Base-by-base conservation (phyloP, 2,329 filamentous ascomycete genomes). In the Colletotrichum sublineola region DNA sequence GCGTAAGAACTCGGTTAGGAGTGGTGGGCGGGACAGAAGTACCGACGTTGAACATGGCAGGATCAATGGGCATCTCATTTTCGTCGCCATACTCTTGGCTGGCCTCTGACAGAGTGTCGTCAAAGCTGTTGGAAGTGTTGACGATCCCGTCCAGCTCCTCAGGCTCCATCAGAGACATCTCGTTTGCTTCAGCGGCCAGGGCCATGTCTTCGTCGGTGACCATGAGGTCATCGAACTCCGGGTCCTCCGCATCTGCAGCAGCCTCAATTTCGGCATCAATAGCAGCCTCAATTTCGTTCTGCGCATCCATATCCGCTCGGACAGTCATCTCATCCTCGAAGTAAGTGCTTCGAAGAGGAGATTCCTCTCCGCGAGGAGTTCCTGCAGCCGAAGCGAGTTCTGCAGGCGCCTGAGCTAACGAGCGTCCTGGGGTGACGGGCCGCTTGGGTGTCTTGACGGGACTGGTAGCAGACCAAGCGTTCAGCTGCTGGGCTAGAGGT, bases 51-150 rank as follows among this genome's bases (percentile, higher is more conserved):
- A 75, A 73, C 42, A 89, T 80, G 31, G 82, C 82, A 24, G 86
- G 86, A 70, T 91, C 87, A 29, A 89, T 84, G 4, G 87, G 90
- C 12, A 89, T 80, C 40, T 86, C 84, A 78, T 93, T 93, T 78
- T 93, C 91, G 75, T 93, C 90, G 2, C 87, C 90, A 76, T 92
- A 92, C 74, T 91, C 88, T 74, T 92, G 88, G 76, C 89, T 92
- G 1, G 87, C 87, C 73, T 91, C 89, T 0, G 90, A 92, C 3
- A 86, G 78, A 0, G 84, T 81, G 53, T 88, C 85, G 20, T 89
- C 86, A 61, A 84, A 80, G 65, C 73, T 74, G 70, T 68, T 73
- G 73, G 62, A 70, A 36, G 74, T 75, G 55, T 79, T 78, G n/a
- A 74, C 75, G 58, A 79, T 75, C 12, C 84, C 80, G 1, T 85